Evolutionary conservation across 2,329 filamentous ascomycete genomes (phyloP).

Genomic region (Cladorrhinum sp.): DNA sequence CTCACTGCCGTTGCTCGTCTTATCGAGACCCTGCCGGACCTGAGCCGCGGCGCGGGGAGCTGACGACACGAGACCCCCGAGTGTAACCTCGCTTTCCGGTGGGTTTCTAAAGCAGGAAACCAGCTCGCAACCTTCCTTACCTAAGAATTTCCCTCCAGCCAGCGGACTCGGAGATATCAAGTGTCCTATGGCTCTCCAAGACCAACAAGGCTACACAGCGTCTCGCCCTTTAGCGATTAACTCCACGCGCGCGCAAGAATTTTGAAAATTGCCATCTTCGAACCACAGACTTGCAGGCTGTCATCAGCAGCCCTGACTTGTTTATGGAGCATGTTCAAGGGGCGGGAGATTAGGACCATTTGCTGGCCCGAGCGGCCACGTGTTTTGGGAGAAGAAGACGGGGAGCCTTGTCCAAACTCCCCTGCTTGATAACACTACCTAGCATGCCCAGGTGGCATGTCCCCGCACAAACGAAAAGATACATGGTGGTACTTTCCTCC

Average conservation of each 20-base stretch:
- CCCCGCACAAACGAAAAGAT: constrained; percentile 8
- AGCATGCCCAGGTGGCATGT: neutral
- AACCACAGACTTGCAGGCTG: neutral
- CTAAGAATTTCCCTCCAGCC: neutral
- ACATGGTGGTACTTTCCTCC: constrained; percentile 19
- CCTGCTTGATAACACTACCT: constrained; percentile 7
- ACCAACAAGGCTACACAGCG: constrained; percentile 3
- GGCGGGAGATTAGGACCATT: constrained; percentile 30
- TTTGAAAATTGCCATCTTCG: neutral
- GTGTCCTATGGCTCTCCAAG: neutral
- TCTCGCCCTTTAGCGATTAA: constrained; percentile 8
- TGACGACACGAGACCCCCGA: constrained; percentile 9
- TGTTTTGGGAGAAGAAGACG: constrained; percentile 21
- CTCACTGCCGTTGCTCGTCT: neutral
- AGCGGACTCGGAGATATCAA: neutral
- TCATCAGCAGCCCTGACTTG: constrained; percentile 16
- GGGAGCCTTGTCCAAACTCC: constrained; percentile 9
- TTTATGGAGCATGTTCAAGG: constrained; percentile 18
- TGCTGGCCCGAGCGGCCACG: constrained; percentile 31
- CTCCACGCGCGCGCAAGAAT: neutral
- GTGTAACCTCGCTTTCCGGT: constrained; percentile 17
- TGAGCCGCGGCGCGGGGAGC: constrained; percentile 3
- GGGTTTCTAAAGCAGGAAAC: constrained; percentile 8
- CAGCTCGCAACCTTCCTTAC: constrained; percentile 6
- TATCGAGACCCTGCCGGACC: neutral